Percentiles rank a stretch among this genome's conserved stretches.
Evolutionary conservation across 139 green algal genomes (phyloP).

Genomic region (Astrephomene gubernaculifera): DNA sequence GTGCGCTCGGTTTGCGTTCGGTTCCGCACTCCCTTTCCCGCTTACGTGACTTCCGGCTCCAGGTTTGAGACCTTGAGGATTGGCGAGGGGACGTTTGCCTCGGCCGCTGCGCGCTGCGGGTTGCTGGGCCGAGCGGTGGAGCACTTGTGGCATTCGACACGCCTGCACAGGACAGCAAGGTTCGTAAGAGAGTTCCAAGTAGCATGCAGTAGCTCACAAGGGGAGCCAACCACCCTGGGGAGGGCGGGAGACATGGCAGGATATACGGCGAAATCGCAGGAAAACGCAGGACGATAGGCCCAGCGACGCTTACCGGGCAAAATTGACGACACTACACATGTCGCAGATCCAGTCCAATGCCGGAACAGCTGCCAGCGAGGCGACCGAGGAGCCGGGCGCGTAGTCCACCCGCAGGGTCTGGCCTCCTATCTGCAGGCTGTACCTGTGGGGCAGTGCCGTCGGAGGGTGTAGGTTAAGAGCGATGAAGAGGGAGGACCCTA

Average conservation of each 20-base stretch:
- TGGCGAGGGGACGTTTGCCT: slow-evolving; percentile 62
- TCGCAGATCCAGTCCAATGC: slow-evolving; percentile 78
- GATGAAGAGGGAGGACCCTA: not conserved
- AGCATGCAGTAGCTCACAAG: no score
- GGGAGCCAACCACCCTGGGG: no score
- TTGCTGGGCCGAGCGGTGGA: slow-evolving; percentile 56
- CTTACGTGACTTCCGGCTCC: slow-evolving; percentile 46
- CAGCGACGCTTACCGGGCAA: slow-evolving; percentile 72
- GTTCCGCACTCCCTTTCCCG: not conserved
- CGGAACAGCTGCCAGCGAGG: not conserved
- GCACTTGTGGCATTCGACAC: slow-evolving; percentile 85
- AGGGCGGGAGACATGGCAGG: no score
- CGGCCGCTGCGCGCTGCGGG: slow-evolving; percentile 47
- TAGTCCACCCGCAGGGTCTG: slow-evolving; percentile 65
- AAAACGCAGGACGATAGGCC: no score
- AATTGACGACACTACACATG: slow-evolving; percentile 78
- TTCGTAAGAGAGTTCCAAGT: no score
- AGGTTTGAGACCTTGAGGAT: slow-evolving; percentile 75
- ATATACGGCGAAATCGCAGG: no score
- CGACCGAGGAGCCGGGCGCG: slow-evolving; percentile 17
- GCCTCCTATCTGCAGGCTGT: slow-evolving; percentile 22
- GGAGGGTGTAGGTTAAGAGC: not conserved
- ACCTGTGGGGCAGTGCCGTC: not conserved
- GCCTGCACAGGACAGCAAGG: slow-evolving; percentile 59
- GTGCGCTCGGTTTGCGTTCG: not conserved